Evolutionary conservation across 805 yeast genomes (phyloP), one percentile per base, ranked within the genome.

Genomic region (Yarrowia phangngaensis): DNA sequence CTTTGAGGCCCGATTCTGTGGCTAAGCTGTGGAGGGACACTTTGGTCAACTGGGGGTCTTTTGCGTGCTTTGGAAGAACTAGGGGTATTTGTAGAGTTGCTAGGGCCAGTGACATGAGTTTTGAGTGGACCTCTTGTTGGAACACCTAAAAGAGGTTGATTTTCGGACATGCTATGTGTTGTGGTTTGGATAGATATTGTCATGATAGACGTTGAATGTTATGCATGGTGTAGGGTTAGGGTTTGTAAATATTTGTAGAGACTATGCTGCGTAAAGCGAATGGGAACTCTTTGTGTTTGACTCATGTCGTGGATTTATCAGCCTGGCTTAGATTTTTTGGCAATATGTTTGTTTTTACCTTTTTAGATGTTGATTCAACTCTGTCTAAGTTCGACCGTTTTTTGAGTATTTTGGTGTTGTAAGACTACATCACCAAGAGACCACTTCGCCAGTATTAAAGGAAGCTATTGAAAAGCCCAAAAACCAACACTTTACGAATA

Each of bases 1-100:
- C 98, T 72, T 22, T 68, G 72, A 12, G 73, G 73, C 7, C 73
- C 73, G 4, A 54, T 47, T 24, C 62, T 43, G 33, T 49, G 48
- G n/a, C 22, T 30, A 6, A 29, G 16, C 35, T 30, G 35, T 13
- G 34, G 50, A 11, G 51, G 52, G 16, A 14, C 33, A 8, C 52
- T 43, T 14, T 50, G 50, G 23, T 41, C 47, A 17, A 38, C 45
- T n/a, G 52, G 30, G 16, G 52, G 51, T 29, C 35, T 16, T 19
- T 29, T 36, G 20, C 31, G 50, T 3, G 48, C 35, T n/a, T 31
- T 26, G 4, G 45, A 27, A 3, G 45, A 38, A 23, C 32, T 38
- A 6, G 45, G 27, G 15, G 45, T 13, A 14, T 12, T 35, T 12
- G 30, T n/a, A 17, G 45, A 38, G 7, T 16, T 7, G 7, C 32